Percentiles rank a stretch among this genome's conserved stretches.
These are phyloP conservation scores for Castanea mollissima DNA, from an alignment of 306 rosid species.

Conservation along the genomic window DNA sequence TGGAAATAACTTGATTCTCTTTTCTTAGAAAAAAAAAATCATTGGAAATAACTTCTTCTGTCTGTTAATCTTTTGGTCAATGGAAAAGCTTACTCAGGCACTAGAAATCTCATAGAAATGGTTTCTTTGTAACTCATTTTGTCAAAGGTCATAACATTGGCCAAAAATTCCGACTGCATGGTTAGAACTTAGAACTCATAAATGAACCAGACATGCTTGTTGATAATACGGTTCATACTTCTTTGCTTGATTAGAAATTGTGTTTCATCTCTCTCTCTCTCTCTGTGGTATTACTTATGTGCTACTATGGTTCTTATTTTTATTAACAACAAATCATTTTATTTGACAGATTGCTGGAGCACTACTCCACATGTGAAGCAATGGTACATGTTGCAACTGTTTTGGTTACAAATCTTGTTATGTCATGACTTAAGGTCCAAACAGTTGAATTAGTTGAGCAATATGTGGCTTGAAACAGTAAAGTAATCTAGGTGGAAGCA, in stretches of 20 bases:
- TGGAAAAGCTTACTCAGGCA: not conserved
- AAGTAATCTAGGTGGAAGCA: not conserved
- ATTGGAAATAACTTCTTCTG: not conserved
- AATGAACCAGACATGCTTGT: not conserved
- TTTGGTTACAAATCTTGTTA: constrained; percentile 10
- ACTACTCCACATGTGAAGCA: constrained; percentile 59
- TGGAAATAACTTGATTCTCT: not conserved
- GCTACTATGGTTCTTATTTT: constrained; percentile 1
- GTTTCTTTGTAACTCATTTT: not conserved
- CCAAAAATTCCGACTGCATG: not conserved
- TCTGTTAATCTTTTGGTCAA: not conserved
- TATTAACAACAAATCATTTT: constrained; percentile 23
- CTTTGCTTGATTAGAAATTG: not conserved
- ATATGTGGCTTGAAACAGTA: not conserved
- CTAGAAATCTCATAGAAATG: not conserved
- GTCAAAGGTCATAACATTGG: not conserved
- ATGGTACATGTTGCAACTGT: constrained; percentile 51
- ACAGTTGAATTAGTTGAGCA: not conserved
- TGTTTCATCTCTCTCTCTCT: not conserved
- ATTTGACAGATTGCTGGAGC: constrained; percentile 88
- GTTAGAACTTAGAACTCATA: not conserved
- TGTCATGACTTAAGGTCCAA: not conserved
- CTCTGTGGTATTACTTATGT: not conserved
- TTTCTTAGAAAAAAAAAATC: not conserved
- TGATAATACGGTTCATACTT: not conserved